phyloP scores from a whole-genome alignment of 768 basidiomycete species.

The Tylopilus sp. region DNA sequence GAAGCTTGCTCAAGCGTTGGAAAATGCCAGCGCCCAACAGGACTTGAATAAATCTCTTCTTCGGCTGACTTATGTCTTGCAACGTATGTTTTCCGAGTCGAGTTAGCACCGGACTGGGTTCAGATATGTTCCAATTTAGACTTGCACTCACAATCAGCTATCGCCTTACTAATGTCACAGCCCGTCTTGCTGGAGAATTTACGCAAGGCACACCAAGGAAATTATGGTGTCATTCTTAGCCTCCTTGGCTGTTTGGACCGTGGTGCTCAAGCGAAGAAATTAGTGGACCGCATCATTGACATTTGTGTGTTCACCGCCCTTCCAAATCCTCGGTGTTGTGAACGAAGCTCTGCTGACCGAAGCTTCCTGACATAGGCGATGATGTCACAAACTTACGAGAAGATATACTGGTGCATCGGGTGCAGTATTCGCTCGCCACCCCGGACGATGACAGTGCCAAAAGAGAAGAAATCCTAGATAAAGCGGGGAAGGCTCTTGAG shows the following conservation, averaged over 20 bases:
- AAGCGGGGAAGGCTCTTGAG: constrained; percentile 75
- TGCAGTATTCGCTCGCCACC: constrained; percentile 82
- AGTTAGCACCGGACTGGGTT: neutral
- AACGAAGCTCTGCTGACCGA: constrained; percentile 6
- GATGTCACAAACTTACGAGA: constrained; percentile 91
- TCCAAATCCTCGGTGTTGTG: neutral
- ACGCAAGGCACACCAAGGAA: constrained; percentile 88
- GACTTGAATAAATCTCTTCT: constrained; percentile 73
- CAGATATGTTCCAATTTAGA: constrained; percentile 39
- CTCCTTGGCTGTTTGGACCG: constrained; percentile 90
- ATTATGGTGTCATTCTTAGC: constrained; percentile 87
- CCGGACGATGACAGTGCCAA: constrained; percentile 60
- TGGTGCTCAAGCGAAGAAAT: constrained; percentile 78
- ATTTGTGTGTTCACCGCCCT: constrained; percentile 38
- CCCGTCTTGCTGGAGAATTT: constrained; percentile 80
- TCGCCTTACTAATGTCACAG: constrained; percentile 78
- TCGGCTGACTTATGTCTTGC: constrained; percentile 76
- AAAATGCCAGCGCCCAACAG: constrained; percentile 76
- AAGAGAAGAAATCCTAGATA: constrained; percentile 51
- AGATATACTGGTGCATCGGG: constrained; percentile 76
- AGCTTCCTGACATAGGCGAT: constrained; percentile 53
- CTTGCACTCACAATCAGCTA: constrained; percentile 73
- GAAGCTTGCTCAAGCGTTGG: constrained; percentile 60
- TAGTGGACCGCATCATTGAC: constrained; percentile 91
- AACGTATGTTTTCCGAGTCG: constrained; percentile 45